A percentile compares a stretch with the other conserved stretches of the same genome.
Evolutionary conservation across 345 rosid genomes (phyloP).

Genomic region (Tarenaya hassleriana): DNA sequence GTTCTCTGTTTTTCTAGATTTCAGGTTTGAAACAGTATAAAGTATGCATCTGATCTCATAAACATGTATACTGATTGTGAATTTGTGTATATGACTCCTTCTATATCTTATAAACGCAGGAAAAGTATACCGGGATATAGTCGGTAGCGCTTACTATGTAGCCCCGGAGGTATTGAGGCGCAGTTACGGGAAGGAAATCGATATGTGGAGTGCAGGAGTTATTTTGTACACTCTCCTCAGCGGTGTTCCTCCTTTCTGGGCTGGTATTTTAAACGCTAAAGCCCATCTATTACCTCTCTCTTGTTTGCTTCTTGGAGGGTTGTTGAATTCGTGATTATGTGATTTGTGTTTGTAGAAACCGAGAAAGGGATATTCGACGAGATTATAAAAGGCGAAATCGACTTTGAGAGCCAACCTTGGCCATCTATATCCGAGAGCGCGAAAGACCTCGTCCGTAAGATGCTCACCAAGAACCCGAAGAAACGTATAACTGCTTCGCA

Average conservation of each 20-base stretch:
- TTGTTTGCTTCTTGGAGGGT: background rate
- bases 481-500: constrained; percentile 66
- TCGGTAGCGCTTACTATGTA: constrained; percentile 90
- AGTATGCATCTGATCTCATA: too few relatives aligned
- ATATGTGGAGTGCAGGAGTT: constrained; percentile 87
- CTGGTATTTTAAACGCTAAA: constrained; percentile 49
- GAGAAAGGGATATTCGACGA: constrained; percentile 76
- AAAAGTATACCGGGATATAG: constrained; percentile 59
- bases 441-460: constrained; percentile 67
- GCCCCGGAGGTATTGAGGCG: constrained; percentile 88
- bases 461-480: constrained; percentile 69
- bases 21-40: too few relatives aligned
- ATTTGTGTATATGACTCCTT: too few relatives aligned
- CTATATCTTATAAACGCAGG: too few relatives aligned
- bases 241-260: constrained; percentile 97
- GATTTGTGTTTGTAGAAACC: constrained; percentile 42
- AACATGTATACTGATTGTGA: background rate
- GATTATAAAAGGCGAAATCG: constrained; percentile 60
- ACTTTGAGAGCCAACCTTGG: constrained; percentile 80
- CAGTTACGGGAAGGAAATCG: constrained; percentile 82
- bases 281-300: background rate
- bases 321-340: background rate
- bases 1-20: too few relatives aligned
- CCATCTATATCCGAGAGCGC: constrained; percentile 80
- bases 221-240: constrained; percentile 76